Evolutionary conservation across 352 stramenopile species (phyloP), one percentile per base, ranked within the genome.

Genomic region (Globisporangium rhizosaccharum): DNA sequence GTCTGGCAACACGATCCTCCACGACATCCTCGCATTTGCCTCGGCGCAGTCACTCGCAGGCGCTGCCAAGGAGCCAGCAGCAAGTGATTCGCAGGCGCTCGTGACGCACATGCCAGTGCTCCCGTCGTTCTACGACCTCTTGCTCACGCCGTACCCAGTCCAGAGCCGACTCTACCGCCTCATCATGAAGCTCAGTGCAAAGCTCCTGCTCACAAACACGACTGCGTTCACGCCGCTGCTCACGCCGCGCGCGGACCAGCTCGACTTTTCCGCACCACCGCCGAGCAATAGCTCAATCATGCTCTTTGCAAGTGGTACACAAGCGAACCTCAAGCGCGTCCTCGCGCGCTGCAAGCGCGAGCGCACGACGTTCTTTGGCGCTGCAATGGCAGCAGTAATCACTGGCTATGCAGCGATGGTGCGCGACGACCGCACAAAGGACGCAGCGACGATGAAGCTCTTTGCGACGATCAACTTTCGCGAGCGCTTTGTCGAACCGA

Each of bases 121-220:
- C 3, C 51, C 53, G 3, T 78, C 72, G 12, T 65, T 79, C 28
- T 82, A 82, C 61, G 63, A 82, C 33, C 65, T 72, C 61, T 57
- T 49, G 45, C 42, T 75, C 42, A 59, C 59, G 48, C 26, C 51
- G 41, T 67, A 62, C 52, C 55, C 65, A 15, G 57, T 68, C 20
- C 49, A 61, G 30, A 36, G 30, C 30, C 30, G 30, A 36, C 30
- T 36, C 30, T 36, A 36, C 30, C 30, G 30, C 30, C 30, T 36
- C 30, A 36, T 36, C 7, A 36, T 36, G 30, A 36, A 36, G 30
- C 30, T 36, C 30, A 36, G 30, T 7, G 30, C 59, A 14, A 73
- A 71, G 59, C 66, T 56, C 4, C 63, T 80, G 25, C 28, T 75
- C 12, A 53, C 57, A 7, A 25, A 61, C 33, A 56, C 49, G 30